These are phyloP conservation scores for Triticum timopheevii DNA, from an alignment of 176 grass and related monocot genomes.

Conservation along the genomic window DNA sequence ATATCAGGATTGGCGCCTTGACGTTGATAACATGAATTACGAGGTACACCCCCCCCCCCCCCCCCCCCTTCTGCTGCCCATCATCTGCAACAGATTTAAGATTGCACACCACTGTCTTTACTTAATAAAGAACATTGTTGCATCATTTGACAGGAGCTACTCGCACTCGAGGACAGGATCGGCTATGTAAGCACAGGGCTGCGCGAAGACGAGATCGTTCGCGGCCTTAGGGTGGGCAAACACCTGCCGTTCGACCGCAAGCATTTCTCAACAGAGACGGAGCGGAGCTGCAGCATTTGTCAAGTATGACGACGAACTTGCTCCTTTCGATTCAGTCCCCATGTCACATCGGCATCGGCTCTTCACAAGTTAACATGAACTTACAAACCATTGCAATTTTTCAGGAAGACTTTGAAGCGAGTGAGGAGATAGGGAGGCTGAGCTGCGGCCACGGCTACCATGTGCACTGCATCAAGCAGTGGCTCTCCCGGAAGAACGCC, in stretches of 20 bases:
- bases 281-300: constrained; percentile 78
- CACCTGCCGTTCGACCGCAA: constrained; percentile 50
- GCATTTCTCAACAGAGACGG: constrained; percentile 48
- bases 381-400: neutral
- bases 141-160: constrained; percentile 60
- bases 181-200: constrained; percentile 94
- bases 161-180: constrained; percentile 74
- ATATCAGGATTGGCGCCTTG: constrained; percentile 85
- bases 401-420: constrained; percentile 81
- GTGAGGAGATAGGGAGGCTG: constrained; percentile 70
- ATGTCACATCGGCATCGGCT: neutral
- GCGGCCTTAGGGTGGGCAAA: constrained; percentile 55
- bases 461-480: constrained; percentile 90
- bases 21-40: constrained; percentile 95
- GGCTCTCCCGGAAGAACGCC: constrained; percentile 89
- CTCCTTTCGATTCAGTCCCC: neutral
- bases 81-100: too few relatives aligned
- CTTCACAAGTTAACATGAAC: neutral
- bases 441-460: constrained; percentile 83
- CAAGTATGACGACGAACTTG: constrained; percentile 36
- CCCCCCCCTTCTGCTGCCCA: neutral
- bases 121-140: neutral
- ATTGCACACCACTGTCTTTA: too few relatives aligned
- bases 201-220: constrained; percentile 65
- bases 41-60: constrained; percentile 47